A percentile compares a stretch with the other conserved stretches of the same genome.
Conservation (phyloP, 78 protist species). For the Dictyostelium capitatum region DNA sequence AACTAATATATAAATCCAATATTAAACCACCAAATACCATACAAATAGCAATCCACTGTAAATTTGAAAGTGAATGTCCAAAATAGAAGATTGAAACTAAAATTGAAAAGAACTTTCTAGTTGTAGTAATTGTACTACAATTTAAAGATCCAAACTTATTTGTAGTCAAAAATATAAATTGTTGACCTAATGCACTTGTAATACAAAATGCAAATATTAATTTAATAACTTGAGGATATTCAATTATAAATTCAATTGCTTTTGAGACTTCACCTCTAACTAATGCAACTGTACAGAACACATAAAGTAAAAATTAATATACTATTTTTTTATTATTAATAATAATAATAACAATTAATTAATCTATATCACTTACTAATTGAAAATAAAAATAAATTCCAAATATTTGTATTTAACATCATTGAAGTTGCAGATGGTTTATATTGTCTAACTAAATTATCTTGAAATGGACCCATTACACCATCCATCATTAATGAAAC, state of each 20-base stretch:
- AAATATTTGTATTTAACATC: slow-evolving; percentile 72
- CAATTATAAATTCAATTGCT: slow-evolving; percentile 33
- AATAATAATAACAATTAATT: background rate
- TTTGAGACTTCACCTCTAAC: slow-evolving; percentile 38
- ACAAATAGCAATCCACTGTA: slow-evolving; percentile 63
- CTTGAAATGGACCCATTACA: slow-evolving; percentile 73
- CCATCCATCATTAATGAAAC: slow-evolving; percentile 67
- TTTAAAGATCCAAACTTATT: slow-evolving; percentile 48
- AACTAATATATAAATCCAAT: slow-evolving; percentile 38
- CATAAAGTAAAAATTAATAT: background rate
- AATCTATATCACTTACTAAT: slow-evolving; percentile 37
- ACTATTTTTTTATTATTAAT: background rate
- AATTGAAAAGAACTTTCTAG: slow-evolving; percentile 74
- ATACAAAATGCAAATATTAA: slow-evolving; percentile 38
- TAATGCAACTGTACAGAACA: slow-evolving; percentile 26
- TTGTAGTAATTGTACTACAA: slow-evolving; percentile 69
- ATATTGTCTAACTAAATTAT: slow-evolving; percentile 37
- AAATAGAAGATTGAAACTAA: slow-evolving; percentile 63
- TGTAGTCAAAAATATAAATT: slow-evolving; percentile 55
- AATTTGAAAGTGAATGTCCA: slow-evolving; percentile 30
- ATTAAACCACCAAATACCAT: slow-evolving; percentile 59
- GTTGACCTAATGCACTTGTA: slow-evolving; percentile 79
- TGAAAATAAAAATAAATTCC: slow-evolving; percentile 48
- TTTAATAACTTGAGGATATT: slow-evolving; percentile 32
- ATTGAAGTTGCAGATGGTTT: slow-evolving; percentile 55